Conservation (phyloP, 768 basidiomycete species). For the Rhizopogon sp. region DNA sequence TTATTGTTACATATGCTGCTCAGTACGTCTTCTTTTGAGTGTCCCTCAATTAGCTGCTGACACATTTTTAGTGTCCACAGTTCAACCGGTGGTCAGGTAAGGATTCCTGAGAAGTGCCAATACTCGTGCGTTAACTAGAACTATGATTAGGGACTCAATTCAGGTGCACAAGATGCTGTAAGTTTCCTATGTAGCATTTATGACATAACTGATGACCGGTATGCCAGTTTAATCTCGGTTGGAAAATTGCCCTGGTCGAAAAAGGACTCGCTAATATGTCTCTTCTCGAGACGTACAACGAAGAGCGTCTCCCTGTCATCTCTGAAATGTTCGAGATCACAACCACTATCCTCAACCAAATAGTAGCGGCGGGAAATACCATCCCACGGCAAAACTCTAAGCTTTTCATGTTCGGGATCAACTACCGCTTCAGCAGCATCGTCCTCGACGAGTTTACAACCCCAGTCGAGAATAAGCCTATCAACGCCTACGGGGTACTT, state of each 20-base stretch:
- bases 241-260: conserved; percentile 26
- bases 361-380: not conserved
- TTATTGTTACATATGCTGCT: conserved; percentile 6
- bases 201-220: not conserved
- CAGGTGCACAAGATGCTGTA: conserved; percentile 14
- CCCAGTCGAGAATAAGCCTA: no score
- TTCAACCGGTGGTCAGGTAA: conserved; percentile 5
- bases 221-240: conserved; percentile 21
- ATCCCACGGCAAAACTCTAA: not conserved
- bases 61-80: conserved; percentile 1
- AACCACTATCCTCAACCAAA: conserved; percentile 9
- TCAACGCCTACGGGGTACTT: not conserved
- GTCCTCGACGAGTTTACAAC: conserved; percentile 12
- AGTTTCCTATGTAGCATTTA: not conserved
- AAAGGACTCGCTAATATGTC: conserved; percentile 8
- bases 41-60: no score
- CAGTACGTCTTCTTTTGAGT: no score
- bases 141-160: conserved; percentile 10
- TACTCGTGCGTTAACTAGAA: not conserved
- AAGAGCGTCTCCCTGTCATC: conserved; percentile 27
- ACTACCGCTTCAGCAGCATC: conserved; percentile 24
- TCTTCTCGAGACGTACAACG: conserved; percentile 22
- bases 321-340: conserved; percentile 21
- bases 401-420: conserved; percentile 18
- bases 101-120: not conserved